phyloP scores from a whole-genome alignment of 1,284 basidiomycete species.

The Tilletia caries region DNA sequence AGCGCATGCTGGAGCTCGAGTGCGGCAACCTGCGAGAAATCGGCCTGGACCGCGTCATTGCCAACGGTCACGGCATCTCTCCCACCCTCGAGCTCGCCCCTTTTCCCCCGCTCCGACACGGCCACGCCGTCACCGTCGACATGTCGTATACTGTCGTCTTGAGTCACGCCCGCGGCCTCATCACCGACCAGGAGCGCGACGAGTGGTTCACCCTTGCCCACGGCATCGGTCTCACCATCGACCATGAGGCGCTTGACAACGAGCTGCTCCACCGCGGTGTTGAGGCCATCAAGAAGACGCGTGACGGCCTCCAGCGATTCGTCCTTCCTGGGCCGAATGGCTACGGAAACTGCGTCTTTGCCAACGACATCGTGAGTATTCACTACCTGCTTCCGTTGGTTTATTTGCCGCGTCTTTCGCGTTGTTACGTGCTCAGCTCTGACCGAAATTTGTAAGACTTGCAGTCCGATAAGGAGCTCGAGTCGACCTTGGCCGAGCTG shows the following conservation, averaged over 20 bases:
- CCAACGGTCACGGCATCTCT: conserved; percentile 57
- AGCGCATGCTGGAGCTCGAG: conserved; percentile 58
- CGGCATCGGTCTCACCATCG: conserved; percentile 56
- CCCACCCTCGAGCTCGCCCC: conserved; percentile 56
- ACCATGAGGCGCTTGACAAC: conserved; percentile 56
- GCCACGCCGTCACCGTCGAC: conserved; percentile 57
- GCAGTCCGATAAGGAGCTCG: conserved; percentile 53
- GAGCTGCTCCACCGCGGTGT: conserved; percentile 54
- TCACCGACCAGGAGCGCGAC: conserved; percentile 56
- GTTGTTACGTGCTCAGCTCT: too few species aligned
- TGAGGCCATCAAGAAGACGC: conserved; percentile 57
- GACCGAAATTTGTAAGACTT: too few species aligned
- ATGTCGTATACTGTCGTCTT: conserved; percentile 58
- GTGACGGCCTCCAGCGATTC: conserved; percentile 58
- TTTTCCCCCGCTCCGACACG: conserved; percentile 54
- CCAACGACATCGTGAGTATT: conserved; percentile 54
- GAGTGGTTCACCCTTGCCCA: conserved; percentile 56
- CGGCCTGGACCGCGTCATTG: conserved; percentile 58
- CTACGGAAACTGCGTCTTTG: conserved; percentile 56
- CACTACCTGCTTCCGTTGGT: background rate
- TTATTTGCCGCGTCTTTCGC: background rate
- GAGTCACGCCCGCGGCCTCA: conserved; percentile 55
- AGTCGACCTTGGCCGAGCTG: conserved; percentile 54
- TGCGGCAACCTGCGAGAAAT: conserved; percentile 58
- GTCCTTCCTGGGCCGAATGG: conserved; percentile 54